Percentiles rank a stretch among this genome's conserved stretches.
Evolutionary conservation across 2,329 filamentous ascomycete species (phyloP).

Genomic region (Plenodomus tracheiphilus): DNA sequence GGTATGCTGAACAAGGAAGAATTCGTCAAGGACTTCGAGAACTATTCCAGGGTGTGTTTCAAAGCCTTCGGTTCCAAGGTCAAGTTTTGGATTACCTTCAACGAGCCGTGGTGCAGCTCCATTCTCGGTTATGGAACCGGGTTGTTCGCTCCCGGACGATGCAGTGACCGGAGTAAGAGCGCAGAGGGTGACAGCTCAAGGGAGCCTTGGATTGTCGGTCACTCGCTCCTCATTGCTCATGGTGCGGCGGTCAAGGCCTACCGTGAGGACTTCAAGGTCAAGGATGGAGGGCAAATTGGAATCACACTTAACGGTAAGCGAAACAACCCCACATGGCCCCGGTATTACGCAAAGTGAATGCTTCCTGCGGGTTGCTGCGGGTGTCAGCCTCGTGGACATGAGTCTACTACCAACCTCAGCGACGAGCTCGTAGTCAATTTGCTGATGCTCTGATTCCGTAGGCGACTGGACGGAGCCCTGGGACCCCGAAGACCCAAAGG

Average conservation of each 20-base stretch:
- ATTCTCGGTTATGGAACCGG: slow-evolving; percentile 80
- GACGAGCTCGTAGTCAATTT: slow-evolving; percentile 1
- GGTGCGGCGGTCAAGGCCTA: slow-evolving; percentile 80
- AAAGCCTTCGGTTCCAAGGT: slow-evolving; percentile 72
- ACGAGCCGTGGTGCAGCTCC: slow-evolving; percentile 85
- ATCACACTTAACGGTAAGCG: slow-evolving; percentile 79
- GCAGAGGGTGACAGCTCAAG: slow-evolving; percentile 71
- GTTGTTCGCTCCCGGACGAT: slow-evolving; percentile 79
- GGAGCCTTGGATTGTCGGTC: slow-evolving; percentile 82
- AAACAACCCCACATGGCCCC: slow-evolving; percentile 18
- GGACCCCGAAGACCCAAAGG: slow-evolving; percentile 74
- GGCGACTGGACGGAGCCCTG: slow-evolving; percentile 81
- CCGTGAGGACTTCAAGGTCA: slow-evolving; percentile 77
- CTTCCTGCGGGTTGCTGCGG: slow-evolving; percentile 14
- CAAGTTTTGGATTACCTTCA: slow-evolving; percentile 89
- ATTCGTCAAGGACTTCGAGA: slow-evolving; percentile 78
- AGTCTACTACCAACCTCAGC: not conserved
- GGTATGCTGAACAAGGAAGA: slow-evolving; percentile 80
- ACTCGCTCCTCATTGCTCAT: slow-evolving; percentile 79
- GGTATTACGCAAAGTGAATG: slow-evolving; percentile 10
- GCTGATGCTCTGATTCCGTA: slow-evolving; percentile 35
- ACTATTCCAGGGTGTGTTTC: slow-evolving; percentile 78
- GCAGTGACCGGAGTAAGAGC: slow-evolving; percentile 73
- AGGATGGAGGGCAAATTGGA: slow-evolving; percentile 74
- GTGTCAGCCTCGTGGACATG: slow-evolving; percentile 6